Evolutionary conservation across 1,284 basidiomycete genomes (phyloP).

Genomic region (Coniferiporia sulphurascens): DNA sequence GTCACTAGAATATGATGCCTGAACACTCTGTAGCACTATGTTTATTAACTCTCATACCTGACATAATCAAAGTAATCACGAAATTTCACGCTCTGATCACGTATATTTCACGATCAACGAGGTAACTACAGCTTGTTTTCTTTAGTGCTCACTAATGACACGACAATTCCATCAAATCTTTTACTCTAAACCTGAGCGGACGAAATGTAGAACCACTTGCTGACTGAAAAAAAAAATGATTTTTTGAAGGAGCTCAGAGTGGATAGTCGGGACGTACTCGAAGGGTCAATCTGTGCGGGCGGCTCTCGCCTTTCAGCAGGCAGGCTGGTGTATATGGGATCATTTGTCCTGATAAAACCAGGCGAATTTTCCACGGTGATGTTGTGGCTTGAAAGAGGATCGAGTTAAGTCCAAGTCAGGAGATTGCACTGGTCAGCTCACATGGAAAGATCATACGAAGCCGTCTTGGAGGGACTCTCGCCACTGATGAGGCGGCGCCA

Average conservation of each 20-base stretch:
- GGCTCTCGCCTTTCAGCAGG: conserved; percentile 80
- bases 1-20: not conserved
- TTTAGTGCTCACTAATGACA: too few species aligned
- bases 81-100: conserved; percentile 2
- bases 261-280: conserved; percentile 49
- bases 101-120: not conserved
- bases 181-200: conserved; percentile 64
- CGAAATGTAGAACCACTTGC: conserved; percentile 88
- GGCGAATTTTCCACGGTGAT: conserved; percentile 72
- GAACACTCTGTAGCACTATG: not conserved
- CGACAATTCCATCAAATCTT: not conserved
- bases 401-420: not conserved
- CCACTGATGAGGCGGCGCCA: conserved; percentile 94
- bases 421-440: conserved; percentile 35
- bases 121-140: too few species aligned
- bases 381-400: conserved; percentile 49
- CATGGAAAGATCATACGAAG: conserved; percentile 76
- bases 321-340: conserved; percentile 62
- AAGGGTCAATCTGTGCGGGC: conserved; percentile 82
- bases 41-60: conserved; percentile 1
- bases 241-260: conserved; percentile 20
- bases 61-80: not conserved
- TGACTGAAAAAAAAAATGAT: conserved; percentile 53
- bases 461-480: conserved; percentile 68
- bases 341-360: conserved; percentile 59